Conservation (phyloP, 176 grass and related monocot species). For the Eragrostis nindensis region DNA sequence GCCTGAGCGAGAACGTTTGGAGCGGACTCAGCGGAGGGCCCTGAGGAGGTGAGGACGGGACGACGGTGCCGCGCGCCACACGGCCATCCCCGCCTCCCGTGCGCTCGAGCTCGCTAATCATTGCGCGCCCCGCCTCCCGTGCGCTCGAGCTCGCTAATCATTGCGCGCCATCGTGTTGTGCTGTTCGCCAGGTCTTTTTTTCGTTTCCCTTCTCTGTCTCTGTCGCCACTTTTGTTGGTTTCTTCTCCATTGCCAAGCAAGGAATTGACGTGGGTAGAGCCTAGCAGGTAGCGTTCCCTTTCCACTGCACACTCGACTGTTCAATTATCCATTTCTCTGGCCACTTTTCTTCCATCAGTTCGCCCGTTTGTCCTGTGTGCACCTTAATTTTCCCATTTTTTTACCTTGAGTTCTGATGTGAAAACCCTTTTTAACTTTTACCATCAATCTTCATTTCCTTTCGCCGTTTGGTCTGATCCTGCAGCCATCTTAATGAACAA, state of each 20-base stretch:
- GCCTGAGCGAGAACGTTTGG: background rate
- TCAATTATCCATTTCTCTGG: too few relatives aligned
- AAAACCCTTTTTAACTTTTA: background rate
- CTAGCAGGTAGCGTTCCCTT: background rate
- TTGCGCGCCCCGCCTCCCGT: background rate
- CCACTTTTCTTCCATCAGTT: background rate
- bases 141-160: background rate
- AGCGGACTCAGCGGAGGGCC: too few relatives aligned
- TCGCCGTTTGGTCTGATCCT: background rate
- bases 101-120: background rate
- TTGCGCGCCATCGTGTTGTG: background rate
- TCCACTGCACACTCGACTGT: background rate
- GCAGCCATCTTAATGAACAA: too few relatives aligned
- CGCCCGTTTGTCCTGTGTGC: background rate
- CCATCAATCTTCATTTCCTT: background rate
- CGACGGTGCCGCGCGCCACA: background rate
- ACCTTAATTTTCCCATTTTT: background rate
- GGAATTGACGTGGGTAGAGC: background rate
- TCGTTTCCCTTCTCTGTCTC: background rate
- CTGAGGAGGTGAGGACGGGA: too few relatives aligned
- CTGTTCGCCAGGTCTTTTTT: background rate
- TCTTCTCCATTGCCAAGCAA: slow-evolving; percentile 18
- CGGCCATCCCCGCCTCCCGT: background rate
- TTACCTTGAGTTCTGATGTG: background rate
- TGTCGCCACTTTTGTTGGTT: background rate